These are phyloP conservation scores for Stephanodiscus triporus DNA, from an alignment of 108 stramenopile species.

Conservation along the genomic window DNA sequence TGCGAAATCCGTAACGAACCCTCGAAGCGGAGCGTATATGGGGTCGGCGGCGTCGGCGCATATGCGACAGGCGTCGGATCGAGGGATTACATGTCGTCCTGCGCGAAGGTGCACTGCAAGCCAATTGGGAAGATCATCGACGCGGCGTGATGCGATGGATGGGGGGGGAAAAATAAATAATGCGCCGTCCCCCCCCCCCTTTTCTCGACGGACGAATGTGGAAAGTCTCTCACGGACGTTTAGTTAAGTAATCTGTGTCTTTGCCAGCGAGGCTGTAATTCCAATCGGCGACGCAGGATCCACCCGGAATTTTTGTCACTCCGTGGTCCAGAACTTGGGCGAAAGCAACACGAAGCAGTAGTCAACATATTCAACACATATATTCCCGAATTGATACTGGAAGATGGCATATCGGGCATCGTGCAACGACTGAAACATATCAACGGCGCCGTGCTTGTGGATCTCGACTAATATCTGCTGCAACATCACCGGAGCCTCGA, in stretches of 20 bases:
- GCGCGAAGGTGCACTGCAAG: constrained; percentile 67
- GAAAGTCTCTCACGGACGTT: no score
- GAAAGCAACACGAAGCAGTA: constrained; percentile 6
- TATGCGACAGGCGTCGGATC: constrained; percentile 61
- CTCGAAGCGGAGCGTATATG: constrained; percentile 73
- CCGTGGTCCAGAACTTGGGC: background rate
- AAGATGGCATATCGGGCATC: constrained; percentile 33
- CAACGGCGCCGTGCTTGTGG: background rate
- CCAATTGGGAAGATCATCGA: no score
- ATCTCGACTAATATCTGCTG: constrained; percentile 20
- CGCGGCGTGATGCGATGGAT: no score
- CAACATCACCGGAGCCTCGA: constrained; percentile 4
- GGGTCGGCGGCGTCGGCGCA: constrained; percentile 41
- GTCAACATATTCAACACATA: background rate
- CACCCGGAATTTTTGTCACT: no score
- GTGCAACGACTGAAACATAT: background rate
- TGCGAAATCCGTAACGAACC: constrained; percentile 62
- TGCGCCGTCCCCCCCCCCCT: no score
- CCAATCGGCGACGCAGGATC: no score
- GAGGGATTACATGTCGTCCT: constrained; percentile 79
- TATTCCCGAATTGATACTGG: constrained; percentile 13
- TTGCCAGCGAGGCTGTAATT: no score
- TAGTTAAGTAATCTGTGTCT: no score
- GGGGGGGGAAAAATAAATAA: no score
- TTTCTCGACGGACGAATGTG: no score